phyloP scores from a whole-genome alignment of 768 basidiomycete genomes.

The Xanthoconium stramineum region DNA sequence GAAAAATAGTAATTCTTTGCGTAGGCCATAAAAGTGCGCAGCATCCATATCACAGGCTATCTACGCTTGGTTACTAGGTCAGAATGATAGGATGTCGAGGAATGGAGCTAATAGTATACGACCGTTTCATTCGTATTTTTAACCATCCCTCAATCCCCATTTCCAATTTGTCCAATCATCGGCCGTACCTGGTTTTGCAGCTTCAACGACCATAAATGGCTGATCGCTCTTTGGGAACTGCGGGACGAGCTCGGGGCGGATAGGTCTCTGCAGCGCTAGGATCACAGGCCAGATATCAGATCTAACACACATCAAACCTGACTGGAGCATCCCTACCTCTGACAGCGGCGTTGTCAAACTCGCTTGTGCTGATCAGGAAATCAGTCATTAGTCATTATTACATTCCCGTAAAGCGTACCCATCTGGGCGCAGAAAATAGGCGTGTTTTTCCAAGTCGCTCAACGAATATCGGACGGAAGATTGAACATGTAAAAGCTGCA shows the following conservation, averaged over 20 bases:
- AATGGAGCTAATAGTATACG: constrained; percentile 1
- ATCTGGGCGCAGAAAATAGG: constrained; percentile 21
- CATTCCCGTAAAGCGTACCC: constrained; percentile 16
- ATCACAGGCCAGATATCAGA: constrained; percentile 8
- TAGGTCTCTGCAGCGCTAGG: constrained; percentile 15
- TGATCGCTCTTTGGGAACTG: background rate
- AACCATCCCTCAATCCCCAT: background rate
- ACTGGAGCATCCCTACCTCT: constrained; percentile 17
- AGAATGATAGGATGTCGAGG: background rate
- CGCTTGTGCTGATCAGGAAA: constrained; percentile 12
- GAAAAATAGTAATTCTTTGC: constrained; percentile 21
- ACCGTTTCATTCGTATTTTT: constrained; percentile 12
- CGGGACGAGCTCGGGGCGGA: constrained; percentile 23
- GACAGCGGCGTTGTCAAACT: constrained; percentile 21
- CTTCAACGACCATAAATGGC: constrained; percentile 8
- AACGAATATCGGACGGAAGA: constrained; percentile 17
- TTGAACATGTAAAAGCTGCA: constrained; percentile 19
- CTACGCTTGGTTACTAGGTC: background rate
- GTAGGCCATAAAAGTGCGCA: background rate
- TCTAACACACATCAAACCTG: background rate
- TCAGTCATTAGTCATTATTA: constrained; percentile 2
- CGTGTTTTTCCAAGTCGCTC: constrained; percentile 22
- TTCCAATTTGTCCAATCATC: constrained; percentile 23
- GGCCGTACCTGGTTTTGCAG: background rate
- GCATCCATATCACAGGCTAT: constrained; percentile 8